These are phyloP conservation scores for Kuraishia ogatae DNA, from an alignment of 805 yeast species.

Conservation along the genomic window DNA sequence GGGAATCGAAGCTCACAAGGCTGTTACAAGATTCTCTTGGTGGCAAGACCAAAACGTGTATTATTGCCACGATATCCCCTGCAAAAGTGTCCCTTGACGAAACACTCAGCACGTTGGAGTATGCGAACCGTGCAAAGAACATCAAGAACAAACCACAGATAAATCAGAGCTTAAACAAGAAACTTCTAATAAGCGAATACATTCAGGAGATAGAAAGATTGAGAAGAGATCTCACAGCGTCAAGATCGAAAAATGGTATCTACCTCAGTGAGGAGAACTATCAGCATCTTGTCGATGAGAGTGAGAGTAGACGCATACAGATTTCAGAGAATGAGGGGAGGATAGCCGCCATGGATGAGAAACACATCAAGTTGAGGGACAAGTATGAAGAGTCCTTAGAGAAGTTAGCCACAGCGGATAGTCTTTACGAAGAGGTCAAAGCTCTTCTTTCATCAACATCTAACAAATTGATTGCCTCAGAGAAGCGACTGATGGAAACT, in stretches of 20 bases:
- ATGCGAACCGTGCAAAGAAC: constrained; percentile 80
- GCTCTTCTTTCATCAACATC: background rate
- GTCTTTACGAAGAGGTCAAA: background rate
- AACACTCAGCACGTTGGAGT: constrained; percentile 76
- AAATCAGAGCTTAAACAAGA: constrained; percentile 52
- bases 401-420: background rate
- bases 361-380: constrained; percentile 29
- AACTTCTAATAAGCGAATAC: constrained; percentile 43
- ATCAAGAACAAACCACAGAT: constrained; percentile 68
- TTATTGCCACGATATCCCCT: constrained; percentile 84
- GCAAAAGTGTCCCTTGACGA: constrained; percentile 73
- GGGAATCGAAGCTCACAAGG: constrained; percentile 77
- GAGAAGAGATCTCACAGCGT: constrained; percentile 51
- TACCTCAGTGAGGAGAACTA: constrained; percentile 48
- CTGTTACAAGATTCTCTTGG: constrained; percentile 79
- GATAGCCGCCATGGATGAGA: constrained; percentile 39
- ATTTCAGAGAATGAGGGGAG: constrained; percentile 42
- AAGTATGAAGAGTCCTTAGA: constrained; percentile 24
- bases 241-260: constrained; percentile 60
- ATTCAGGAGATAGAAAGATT: constrained; percentile 46
- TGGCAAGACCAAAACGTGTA: constrained; percentile 78
- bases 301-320: constrained; percentile 39
- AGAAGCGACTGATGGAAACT: constrained; percentile 1
- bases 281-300: constrained; percentile 28
- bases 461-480: background rate